Conservation (phyloP, 1,284 basidiomycete genomes). For the Austroboletus novae-zelandiae region DNA sequence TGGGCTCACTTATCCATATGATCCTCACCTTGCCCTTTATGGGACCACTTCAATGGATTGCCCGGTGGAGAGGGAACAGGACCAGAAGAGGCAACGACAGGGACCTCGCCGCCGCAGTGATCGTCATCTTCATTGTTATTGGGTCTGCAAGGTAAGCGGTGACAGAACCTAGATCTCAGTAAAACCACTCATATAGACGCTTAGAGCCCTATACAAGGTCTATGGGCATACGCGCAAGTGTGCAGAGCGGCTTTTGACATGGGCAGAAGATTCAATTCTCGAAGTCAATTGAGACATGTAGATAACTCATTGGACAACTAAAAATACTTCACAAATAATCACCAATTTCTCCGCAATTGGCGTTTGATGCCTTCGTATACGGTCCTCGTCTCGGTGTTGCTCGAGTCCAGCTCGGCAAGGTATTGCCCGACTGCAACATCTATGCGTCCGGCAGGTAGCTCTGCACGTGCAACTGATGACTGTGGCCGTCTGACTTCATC, state of each 20-base stretch:
- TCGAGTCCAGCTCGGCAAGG: slow-evolving; percentile 60
- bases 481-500: slow-evolving; percentile 69
- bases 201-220: slow-evolving; percentile 66
- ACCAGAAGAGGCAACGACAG: slow-evolving; percentile 49
- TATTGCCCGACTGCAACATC: slow-evolving; percentile 71
- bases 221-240: slow-evolving; percentile 61
- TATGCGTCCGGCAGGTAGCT: slow-evolving; percentile 73
- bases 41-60: slow-evolving; percentile 63
- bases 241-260: slow-evolving; percentile 59
- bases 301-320: slow-evolving; percentile 9
- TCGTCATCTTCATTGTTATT: slow-evolving; percentile 59
- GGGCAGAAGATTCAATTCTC: slow-evolving; percentile 75
- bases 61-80: slow-evolving; percentile 57
- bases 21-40: slow-evolving; percentile 59
- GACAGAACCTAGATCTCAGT: not conserved
- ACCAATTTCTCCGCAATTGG: slow-evolving; percentile 67
- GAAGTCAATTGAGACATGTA: slow-evolving; percentile 56
- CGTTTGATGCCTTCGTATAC: slow-evolving; percentile 68
- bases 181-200: slow-evolving; percentile 8
- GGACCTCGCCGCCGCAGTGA: slow-evolving; percentile 63
- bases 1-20: slow-evolving; percentile 72
- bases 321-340: slow-evolving; percentile 11
- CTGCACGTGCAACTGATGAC: slow-evolving; percentile 49
- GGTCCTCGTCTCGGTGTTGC: slow-evolving; percentile 55
- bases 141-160: slow-evolving; percentile 59